Conservation (phyloP, 139 green algal species). For the Picochlorum sp. region DNA sequence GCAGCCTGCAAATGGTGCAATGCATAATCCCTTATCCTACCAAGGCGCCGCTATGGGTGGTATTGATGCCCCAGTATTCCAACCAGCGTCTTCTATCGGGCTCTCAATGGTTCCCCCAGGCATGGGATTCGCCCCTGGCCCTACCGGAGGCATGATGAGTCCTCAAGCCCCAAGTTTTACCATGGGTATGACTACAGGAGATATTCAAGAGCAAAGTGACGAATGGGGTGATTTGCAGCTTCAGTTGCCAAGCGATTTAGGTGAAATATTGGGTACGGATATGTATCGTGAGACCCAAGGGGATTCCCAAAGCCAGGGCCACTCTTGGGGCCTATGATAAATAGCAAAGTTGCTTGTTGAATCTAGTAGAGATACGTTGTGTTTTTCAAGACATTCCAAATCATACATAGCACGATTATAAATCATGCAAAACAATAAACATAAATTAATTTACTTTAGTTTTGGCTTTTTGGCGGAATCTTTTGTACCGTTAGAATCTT, state of each 20-base stretch:
- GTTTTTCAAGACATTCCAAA: too few species aligned
- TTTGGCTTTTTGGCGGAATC: neutral
- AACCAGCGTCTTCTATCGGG: neutral
- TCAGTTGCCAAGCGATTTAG: conserved; percentile 19
- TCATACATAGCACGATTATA: too few species aligned
- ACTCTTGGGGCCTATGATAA: neutral
- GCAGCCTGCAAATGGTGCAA: neutral
- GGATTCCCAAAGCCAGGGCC: neutral
- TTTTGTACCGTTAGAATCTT: neutral
- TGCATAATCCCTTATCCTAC: neutral
- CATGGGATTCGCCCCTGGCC: neutral
- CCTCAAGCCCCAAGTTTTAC: neutral
- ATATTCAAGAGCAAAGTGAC: neutral
- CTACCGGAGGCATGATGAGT: neutral
- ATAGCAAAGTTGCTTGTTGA: too few species aligned
- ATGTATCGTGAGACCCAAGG: neutral
- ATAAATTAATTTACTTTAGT: too few species aligned
- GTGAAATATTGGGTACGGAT: conserved; percentile 15
- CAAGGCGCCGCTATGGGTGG: neutral
- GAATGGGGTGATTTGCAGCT: conserved; percentile 22
- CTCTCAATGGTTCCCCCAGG: neutral
- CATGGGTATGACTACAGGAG: neutral
- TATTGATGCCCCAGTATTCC: neutral
- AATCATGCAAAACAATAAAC: too few species aligned
- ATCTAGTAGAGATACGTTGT: too few species aligned